Evolutionary conservation across 345 rosid genomes (phyloP).

Genomic region (thale cress (Arabidopsis thaliana)): TAIR10.1 NC_003075.7:13183001-13183500

Average conservation of each 20-base stretch:
- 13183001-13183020: slow-evolving; percentile 87
- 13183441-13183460: not conserved
- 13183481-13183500: slow-evolving; percentile 23
- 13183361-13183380: slow-evolving; percentile 70
- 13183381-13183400: slow-evolving; percentile 77
- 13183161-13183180: not conserved
- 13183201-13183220: slow-evolving; percentile 6
- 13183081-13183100: slow-evolving; percentile 85
- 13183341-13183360: slow-evolving; percentile 80
- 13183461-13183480: not conserved
- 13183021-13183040: slow-evolving; percentile 95
- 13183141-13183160: slow-evolving; percentile 48
- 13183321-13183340: slow-evolving; percentile 80
- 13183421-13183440: slow-evolving; percentile 17
- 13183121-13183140: slow-evolving; percentile 82
- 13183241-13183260: slow-evolving; percentile 78
- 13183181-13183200: not conserved
- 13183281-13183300: slow-evolving; percentile 82
- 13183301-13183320: slow-evolving; percentile 78
- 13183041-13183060: slow-evolving; percentile 89
- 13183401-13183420: slow-evolving; percentile 77
- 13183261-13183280: slow-evolving; percentile 94
- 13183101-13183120: slow-evolving; percentile 95
- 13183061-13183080: slow-evolving; percentile 89
- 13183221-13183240: slow-evolving; percentile 88